Evolutionary conservation across 208 protist genomes (phyloP).

Genomic region (Acanthamoeba healyi): DNA sequence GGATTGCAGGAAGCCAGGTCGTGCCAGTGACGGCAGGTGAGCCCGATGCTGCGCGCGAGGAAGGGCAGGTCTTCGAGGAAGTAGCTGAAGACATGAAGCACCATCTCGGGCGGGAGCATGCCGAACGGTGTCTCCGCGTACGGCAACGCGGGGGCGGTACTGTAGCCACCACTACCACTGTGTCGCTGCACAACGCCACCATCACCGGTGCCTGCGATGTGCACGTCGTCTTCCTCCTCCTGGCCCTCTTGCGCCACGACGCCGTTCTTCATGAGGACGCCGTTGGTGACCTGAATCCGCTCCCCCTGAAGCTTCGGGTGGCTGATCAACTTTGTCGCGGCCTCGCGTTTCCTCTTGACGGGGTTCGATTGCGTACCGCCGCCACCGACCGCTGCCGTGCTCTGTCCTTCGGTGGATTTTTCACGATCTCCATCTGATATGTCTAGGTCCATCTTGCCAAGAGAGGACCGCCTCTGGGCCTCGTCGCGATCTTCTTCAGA

Average conservation of each 20-base stretch:
- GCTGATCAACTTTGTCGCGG: background rate
- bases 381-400: background rate
- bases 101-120: conserved; percentile 31
- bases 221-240: background rate
- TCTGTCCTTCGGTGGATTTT: no score
- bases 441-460: no score
- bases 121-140: conserved; percentile 17
- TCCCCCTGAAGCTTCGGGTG: background rate
- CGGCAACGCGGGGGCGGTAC: background rate
- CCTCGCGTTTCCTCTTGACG: background rate
- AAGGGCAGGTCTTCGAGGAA: conserved; percentile 63
- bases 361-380: background rate
- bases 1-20: conserved; percentile 5
- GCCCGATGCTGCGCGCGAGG: conserved; percentile 23
- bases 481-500: no score
- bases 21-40: conserved; percentile 50
- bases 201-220: no score
- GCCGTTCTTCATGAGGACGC: background rate
- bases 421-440: background rate
- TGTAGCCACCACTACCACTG: no score
- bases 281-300: background rate
- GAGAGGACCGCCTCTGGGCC: no score
- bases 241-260: background rate
- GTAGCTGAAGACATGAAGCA: conserved; percentile 18
- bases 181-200: no score